These are phyloP conservation scores for Austroboletus olivaceoglutinosus DNA, from an alignment of 1,284 basidiomycete genomes.

Conservation along the genomic window DNA sequence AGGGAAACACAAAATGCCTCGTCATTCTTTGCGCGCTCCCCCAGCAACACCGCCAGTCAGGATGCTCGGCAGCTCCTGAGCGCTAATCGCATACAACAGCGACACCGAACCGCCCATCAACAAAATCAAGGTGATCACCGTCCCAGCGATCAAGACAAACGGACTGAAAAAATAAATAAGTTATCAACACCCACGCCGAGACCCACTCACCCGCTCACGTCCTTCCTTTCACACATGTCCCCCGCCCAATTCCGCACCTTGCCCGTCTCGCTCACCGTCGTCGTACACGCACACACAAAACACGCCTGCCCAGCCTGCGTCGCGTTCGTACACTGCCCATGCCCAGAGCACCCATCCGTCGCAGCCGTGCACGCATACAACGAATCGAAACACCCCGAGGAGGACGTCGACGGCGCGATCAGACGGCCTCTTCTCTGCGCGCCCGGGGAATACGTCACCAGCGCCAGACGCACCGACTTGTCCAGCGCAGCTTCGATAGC, in stretches of 20 bases:
- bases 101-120: conserved; percentile 66
- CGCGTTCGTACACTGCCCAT: conserved; percentile 62
- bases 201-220: conserved; percentile 67
- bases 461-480: conserved; percentile 45
- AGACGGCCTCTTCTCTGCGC: neutral
- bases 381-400: conserved; percentile 58
- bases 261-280: conserved; percentile 48
- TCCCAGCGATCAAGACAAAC: conserved; percentile 72
- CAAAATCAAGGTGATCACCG: conserved; percentile 59
- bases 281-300: conserved; percentile 67
- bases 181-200: neutral
- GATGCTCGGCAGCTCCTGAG: conserved; percentile 65
- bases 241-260: conserved; percentile 71
- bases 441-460: conserved; percentile 46
- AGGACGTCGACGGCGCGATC: conserved; percentile 38
- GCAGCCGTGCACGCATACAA: conserved; percentile 55
- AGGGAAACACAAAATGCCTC: neutral
- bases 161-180: conserved; percentile 43
- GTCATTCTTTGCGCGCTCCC: conserved; percentile 48
- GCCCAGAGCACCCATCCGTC: conserved; percentile 67
- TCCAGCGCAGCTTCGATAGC: conserved; percentile 45
- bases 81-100: conserved; percentile 61
- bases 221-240: conserved; percentile 68
- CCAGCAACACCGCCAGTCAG: conserved; percentile 58
- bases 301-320: conserved; percentile 65